Evolutionary conservation across 768 basidiomycete species (phyloP).

Genomic region (Agrocybe pediades): DNA sequence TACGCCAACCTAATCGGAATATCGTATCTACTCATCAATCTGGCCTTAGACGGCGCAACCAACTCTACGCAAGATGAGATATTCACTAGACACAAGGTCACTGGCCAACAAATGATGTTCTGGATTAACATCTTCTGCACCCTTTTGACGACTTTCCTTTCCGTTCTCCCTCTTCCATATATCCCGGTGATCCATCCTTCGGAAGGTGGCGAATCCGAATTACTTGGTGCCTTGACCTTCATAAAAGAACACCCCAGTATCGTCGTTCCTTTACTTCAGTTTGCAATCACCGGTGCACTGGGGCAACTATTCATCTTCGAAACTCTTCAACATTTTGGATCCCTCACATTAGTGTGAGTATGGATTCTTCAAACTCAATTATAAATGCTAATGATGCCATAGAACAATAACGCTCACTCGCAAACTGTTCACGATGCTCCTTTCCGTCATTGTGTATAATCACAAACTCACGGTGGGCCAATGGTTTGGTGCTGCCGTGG

Average conservation of each 20-base stretch:
- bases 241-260: conserved; percentile 78
- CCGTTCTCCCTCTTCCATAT: conserved; percentile 73
- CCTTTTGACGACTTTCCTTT: conserved; percentile 65
- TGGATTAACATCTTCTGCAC: conserved; percentile 94
- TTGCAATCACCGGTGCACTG: conserved; percentile 87
- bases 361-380: background rate
- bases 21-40: conserved; percentile 78
- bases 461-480: conserved; percentile 84
- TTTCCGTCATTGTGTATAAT: conserved; percentile 91
- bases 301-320: conserved; percentile 99
- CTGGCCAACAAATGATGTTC: conserved; percentile 99
- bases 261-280: conserved; percentile 73
- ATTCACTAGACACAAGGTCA: conserved; percentile 71
- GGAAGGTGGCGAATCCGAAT: conserved; percentile 58
- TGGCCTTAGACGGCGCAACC: conserved; percentile 88
- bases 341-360: conserved; percentile 79
- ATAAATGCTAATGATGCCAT: conserved; percentile 15
- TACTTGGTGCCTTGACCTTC: conserved; percentile 70
- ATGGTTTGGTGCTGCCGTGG: conserved; percentile 90
- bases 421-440: conserved; percentile 96
- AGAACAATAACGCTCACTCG: conserved; percentile 95
- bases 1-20: conserved; percentile 72
- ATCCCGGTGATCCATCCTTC: conserved; percentile 84
- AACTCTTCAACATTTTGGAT: conserved; percentile 90
- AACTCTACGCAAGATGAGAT: conserved; percentile 99